Evolutionary conservation across 1,284 basidiomycete genomes (phyloP).

Genomic region (Ustilago xerochloae): DNA sequence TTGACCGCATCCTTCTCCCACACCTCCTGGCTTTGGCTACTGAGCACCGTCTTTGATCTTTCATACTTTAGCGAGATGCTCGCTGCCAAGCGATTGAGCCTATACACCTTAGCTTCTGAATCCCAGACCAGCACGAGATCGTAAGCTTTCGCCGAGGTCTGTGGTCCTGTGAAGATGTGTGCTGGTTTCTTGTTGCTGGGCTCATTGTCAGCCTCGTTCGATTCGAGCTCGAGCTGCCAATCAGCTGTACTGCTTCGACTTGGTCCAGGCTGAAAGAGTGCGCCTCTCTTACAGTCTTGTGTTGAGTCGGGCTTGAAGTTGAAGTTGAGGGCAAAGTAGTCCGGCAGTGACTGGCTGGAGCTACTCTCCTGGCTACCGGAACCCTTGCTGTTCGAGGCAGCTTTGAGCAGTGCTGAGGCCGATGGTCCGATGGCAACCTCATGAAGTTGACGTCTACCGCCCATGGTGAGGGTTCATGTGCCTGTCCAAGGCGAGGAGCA

Average conservation of each 20-base stretch:
- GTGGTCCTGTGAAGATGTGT: conserved; percentile 40
- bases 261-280: conserved; percentile 17
- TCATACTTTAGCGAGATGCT: conserved; percentile 41
- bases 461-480: conserved; percentile 5
- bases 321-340: conserved; percentile 36
- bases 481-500: not conserved
- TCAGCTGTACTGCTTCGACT: conserved; percentile 19
- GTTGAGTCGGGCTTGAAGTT: conserved; percentile 51
- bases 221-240: conserved; percentile 44
- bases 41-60: conserved; percentile 34
- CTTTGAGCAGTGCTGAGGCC: conserved; percentile 9
- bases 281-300: conserved; percentile 28
- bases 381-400: not conserved
- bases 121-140: conserved; percentile 45
- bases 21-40: conserved; percentile 10
- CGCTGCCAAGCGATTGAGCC: conserved; percentile 32
- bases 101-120: conserved; percentile 8
- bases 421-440: conserved; percentile 31
- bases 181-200: conserved; percentile 13
- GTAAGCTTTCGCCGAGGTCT: conserved; percentile 22
- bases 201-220: conserved; percentile 6
- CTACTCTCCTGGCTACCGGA: not conserved
- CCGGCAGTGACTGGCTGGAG: conserved; percentile 5
- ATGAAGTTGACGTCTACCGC: conserved; percentile 15
- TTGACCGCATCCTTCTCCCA: conserved; percentile 6